Base-by-base conservation (phyloP, 805 yeast species). In the Starmerella khaoyaiensis region DNA sequence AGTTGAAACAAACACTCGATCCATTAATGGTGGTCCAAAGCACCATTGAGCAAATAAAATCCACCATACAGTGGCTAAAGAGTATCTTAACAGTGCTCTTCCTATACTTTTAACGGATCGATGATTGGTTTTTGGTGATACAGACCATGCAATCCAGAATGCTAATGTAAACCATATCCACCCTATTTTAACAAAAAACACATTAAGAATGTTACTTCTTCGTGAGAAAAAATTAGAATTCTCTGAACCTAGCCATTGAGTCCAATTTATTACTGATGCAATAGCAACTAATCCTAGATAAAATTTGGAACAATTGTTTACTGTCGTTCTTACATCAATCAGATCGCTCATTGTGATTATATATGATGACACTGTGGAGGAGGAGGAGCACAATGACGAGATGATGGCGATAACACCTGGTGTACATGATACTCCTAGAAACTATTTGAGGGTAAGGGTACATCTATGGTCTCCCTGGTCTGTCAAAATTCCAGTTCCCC, bases 1-100 rank as follows among this genome's bases (percentile, higher is more conserved):
- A 0, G 94, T 82, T 38, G 59, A 57, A 1, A 77, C 45, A 50
- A 87, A 87, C 1, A 87, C 64, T 28, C 76, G 61, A 58, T 87
- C 98, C 95, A 90, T 87, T 2, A 87, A 54, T 0, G 97, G 95
- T 41, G 70, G 59, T 1, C 90, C 93, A 54, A 76, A 73, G 53
- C 70, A 73, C 90, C 84, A 82, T 56, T 84, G 97, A 4, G 95
- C 76, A 56, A 80, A 86, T 12, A 80, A 48, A 17, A 69, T 52
- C 97, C 97, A 90, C 81, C 93, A 80, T 0, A 62, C 14, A 0
- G 95, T 79, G 15, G 76, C 70, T 4, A 69, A 40, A 0, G 49
- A 48, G 52, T 72, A 82, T 24, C 79, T 10, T 4, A 28, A 21
- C 27, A n/a, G 26, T 23, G 26, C 26, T 23, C 12, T n/a, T 23